Evolutionary conservation across 495 filamentous ascomycete species (phyloP).

Genomic region (Podospora fimiseda): DNA sequence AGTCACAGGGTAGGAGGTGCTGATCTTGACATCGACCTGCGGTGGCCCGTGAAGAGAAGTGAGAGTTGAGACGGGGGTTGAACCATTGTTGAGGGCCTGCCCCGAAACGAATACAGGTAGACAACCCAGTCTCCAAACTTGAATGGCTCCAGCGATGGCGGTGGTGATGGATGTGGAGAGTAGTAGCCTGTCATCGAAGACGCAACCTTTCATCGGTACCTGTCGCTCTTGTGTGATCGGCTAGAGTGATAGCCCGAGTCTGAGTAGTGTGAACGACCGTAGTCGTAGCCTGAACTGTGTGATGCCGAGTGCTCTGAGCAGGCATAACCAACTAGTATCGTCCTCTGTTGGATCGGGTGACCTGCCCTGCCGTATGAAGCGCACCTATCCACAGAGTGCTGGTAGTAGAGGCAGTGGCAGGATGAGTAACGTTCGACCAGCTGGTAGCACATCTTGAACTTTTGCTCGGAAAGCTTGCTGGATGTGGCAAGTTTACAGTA

Average conservation of each 20-base stretch:
- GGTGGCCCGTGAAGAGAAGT: constrained; percentile 41
- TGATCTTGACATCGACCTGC: constrained; percentile 40
- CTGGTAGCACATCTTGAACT: constrained; percentile 64
- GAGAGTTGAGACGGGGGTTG: constrained; percentile 42
- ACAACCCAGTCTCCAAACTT: constrained; percentile 40
- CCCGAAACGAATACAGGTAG: constrained; percentile 47
- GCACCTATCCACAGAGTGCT: constrained; percentile 75
- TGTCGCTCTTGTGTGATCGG: constrained; percentile 36
- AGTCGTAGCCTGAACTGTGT: constrained; percentile 13
- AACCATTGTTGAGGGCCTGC: constrained; percentile 35
- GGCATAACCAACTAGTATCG: constrained; percentile 73
- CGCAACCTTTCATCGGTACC: constrained; percentile 46
- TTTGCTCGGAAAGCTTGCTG: neutral
- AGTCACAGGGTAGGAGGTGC: constrained; percentile 31
- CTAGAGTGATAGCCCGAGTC: constrained; percentile 48
- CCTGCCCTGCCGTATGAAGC: constrained; percentile 60
- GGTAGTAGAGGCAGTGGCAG: constrained; percentile 79
- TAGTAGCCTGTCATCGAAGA: constrained; percentile 47
- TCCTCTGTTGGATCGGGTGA: constrained; percentile 64
- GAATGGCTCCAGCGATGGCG: constrained; percentile 38
- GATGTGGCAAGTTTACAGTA: neutral
- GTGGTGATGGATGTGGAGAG: constrained; percentile 39
- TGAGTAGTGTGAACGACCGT: constrained; percentile 34
- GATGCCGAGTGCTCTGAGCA: constrained; percentile 46
- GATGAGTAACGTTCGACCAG: constrained; percentile 73